phyloP scores from a whole-genome alignment of 306 rosid species.

The Pueraria montana region DNA sequence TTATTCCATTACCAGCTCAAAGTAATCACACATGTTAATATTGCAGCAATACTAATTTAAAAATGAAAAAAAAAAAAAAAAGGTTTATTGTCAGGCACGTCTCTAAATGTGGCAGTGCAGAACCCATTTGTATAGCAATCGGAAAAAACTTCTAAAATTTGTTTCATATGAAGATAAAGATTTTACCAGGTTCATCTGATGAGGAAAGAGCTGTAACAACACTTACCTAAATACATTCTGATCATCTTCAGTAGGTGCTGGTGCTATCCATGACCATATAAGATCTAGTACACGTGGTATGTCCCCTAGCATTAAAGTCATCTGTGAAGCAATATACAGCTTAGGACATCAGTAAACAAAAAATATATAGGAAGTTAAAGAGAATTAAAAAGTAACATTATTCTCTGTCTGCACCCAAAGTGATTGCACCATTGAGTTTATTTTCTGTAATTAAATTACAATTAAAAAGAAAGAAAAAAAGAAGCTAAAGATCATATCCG shows the following conservation, averaged over 20 bases:
- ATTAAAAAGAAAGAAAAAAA: background rate
- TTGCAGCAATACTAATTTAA: background rate
- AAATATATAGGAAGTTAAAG: slow-evolving; percentile 29
- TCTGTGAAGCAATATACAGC: slow-evolving; percentile 61
- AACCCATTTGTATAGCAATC: slow-evolving; percentile 27
- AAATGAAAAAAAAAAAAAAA: background rate
- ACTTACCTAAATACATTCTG: slow-evolving; percentile 77
- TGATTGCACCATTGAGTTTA: slow-evolving; percentile 10
- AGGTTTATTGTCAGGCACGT: background rate
- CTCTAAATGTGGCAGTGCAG: slow-evolving; percentile 33
- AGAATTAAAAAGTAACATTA: background rate
- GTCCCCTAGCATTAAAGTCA: slow-evolving; percentile 90
- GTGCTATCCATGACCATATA: slow-evolving; percentile 98
- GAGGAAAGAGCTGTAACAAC: slow-evolving; percentile 45
- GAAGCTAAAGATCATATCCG: slow-evolving; percentile 24
- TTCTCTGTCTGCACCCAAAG: background rate
- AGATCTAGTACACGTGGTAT: slow-evolving; percentile 89
- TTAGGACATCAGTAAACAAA: slow-evolving; percentile 45
- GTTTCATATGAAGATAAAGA: slow-evolving; percentile 27
- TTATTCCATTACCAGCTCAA: slow-evolving; percentile 9
- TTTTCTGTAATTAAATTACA: background rate
- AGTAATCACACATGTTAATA: slow-evolving; percentile 18
- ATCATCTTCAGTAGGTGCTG: slow-evolving; percentile 90
- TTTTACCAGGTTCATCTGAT: slow-evolving; percentile 20
- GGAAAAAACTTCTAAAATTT: slow-evolving; percentile 26